Evolutionary conservation across 768 basidiomycete genomes (phyloP).

Genomic region (Lactarius hatsudake): DNA sequence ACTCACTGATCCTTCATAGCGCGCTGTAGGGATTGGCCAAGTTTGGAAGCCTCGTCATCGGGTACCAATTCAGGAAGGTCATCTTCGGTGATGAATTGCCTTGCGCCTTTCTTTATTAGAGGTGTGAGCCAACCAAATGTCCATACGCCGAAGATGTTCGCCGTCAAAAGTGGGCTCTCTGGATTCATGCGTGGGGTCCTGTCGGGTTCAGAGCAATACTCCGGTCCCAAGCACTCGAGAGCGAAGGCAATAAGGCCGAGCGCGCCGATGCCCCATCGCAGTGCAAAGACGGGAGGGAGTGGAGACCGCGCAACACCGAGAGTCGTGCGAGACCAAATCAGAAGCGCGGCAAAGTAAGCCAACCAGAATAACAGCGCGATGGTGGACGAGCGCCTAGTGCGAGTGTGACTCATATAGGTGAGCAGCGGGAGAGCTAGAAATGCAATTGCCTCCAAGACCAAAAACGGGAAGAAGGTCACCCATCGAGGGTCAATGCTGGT

Average conservation of each 20-base stretch:
- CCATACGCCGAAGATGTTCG: slow-evolving; percentile 81
- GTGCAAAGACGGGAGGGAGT: slow-evolving; percentile 38
- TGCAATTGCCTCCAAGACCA: slow-evolving; percentile 57
- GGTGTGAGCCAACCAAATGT: slow-evolving; percentile 87
- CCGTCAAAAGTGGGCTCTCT: slow-evolving; percentile 70
- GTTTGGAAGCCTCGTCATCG: slow-evolving; percentile 63
- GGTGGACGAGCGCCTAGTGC: slow-evolving; percentile 66
- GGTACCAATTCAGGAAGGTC: slow-evolving; percentile 77
- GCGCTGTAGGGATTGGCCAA: slow-evolving; percentile 57
- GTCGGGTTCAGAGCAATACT: slow-evolving; percentile 38
- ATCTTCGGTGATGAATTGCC: slow-evolving; percentile 71
- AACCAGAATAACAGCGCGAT: slow-evolving; percentile 84
- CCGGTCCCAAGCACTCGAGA: slow-evolving; percentile 71
- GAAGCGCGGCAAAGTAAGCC: slow-evolving; percentile 47
- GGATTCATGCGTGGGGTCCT: slow-evolving; percentile 38
- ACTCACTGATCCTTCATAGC: slow-evolving; percentile 66
- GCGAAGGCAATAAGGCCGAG: slow-evolving; percentile 55
- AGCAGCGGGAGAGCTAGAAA: slow-evolving; percentile 48
- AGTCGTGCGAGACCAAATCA: slow-evolving; percentile 62
- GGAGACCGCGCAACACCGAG: slow-evolving; percentile 35
- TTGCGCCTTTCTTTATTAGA: slow-evolving; percentile 66
- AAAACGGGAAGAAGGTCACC: slow-evolving; percentile 48
- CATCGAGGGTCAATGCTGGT: slow-evolving; percentile 37
- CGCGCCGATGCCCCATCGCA: slow-evolving; percentile 44
- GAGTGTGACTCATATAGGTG: slow-evolving; percentile 67